Evolutionary conservation across 1,139 yeast species (phyloP), one percentile per base, ranked within the genome.

Genomic region (Magnusiomyces fungicola): DNA sequence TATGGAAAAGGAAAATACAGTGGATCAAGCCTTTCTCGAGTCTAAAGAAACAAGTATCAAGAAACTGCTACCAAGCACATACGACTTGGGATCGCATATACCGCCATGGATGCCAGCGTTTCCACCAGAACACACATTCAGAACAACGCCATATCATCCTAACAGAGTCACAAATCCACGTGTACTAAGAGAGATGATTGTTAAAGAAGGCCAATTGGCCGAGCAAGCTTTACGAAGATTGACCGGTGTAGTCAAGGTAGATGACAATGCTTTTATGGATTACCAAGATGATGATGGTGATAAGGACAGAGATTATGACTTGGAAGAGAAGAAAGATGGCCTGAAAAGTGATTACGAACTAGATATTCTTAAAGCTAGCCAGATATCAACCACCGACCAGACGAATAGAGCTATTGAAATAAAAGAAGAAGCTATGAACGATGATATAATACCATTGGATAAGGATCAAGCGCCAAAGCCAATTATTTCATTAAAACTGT

Each of bases 41-140:
- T 41, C 55, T 5, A 55, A 60, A 56, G 49, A 64, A 63, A 43
- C 65, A 58, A 53, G 61, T 43, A 50, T 53, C 37, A 59, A 50
- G 50, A 56, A 55, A 47, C 58, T 56, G 49, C 58, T 54, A 41
- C 62, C 92, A 0, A 72, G 81, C 18, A 70, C 73, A 14, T 69
- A 75, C 27, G 61, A 66, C 21, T 66, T 72, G 38, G 80, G 80
- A n/a, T 61, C 63, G 1, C 79, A 80, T 56, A 74, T 86, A 3
- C 95, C 95, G 0, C 60, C 69, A 3, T 88, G 88, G 80, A 69
- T 90, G 60, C 97, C 97, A 0, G 81, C 80, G 22, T 72, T 89
- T 36, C 97, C 97, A 1, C 96, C 97, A 0, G 96, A 87, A 60
- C 94, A 89, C 65, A 90, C 97, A 0, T 90, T 83, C 62, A 81